Base-by-base conservation (phyloP, 495 filamentous ascomycete species). In the Penicillium steckii region DNA sequence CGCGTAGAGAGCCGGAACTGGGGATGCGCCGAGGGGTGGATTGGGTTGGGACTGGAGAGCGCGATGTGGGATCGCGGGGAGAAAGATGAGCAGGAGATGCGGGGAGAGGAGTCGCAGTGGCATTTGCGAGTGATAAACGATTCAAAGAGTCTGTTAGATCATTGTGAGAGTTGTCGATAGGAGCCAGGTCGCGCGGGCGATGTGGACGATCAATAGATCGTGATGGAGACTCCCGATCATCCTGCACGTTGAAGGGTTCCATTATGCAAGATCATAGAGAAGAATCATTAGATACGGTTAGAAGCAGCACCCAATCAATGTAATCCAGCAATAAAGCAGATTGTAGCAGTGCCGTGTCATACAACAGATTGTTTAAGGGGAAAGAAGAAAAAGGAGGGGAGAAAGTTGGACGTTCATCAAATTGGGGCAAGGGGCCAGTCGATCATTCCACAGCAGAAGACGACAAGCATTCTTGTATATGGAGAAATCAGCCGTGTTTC, bases 1-100 rank as follows among this genome's bases (percentile, higher is more conserved):
- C 56, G 60, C 72, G 48, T 72, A 82, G 41, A 60, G 81, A 68
- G 71, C 75, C 66, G 66, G 68, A 68, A 67, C 79, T 77, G 56
- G 78, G 65, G 62, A 68, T 64, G 71, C 82, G 72, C 67, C 77
- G 63, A 62, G 80, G 65, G 59, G 71, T 33, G 17, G 51, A 37
- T 35, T 57, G 63, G 45, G 60, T 57, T 32, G 46, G 46, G 42
- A 54, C 19, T 19, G 47, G 46, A 22, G 50, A 50, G 52, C 60
- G 64, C 69, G 61, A 44, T 46, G 66, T 43, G 47, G 51, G 59
- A 49, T 67, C 58, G 45, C 61, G 57, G 24, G 67, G 62, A 33
- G 70, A 69, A 45, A 65, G 56, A 29, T 67, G 67, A 44, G 71
- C 57, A 1, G 79, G 72, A 25, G 79, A 81, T 19, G 65, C 48